These are phyloP conservation scores for Inonotus obliquus DNA, from an alignment of 1,284 basidiomycete species.

Conservation along the genomic window DNA sequence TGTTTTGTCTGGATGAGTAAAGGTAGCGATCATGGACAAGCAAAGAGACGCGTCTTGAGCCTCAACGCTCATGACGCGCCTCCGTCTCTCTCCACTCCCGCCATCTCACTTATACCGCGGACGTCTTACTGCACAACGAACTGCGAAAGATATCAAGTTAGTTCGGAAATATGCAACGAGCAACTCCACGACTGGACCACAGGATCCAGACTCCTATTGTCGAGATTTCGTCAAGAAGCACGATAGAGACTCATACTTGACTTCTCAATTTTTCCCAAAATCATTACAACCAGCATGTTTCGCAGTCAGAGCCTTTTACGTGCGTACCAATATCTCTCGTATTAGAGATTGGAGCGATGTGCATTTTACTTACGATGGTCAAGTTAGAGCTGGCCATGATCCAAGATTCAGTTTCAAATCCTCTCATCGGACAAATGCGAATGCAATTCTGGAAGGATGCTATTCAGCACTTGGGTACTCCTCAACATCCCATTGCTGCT, in stretches of 20 bases:
- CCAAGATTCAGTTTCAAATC: slow-evolving; percentile 75
- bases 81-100: background rate
- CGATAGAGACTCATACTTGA: slow-evolving; percentile 79
- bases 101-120: background rate
- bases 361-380: background rate
- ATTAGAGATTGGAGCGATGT: background rate
- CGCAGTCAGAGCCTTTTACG: slow-evolving; percentile 85
- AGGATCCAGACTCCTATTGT: slow-evolving; percentile 58
- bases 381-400: slow-evolving; percentile 83
- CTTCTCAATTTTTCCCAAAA: slow-evolving; percentile 73
- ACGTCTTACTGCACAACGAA: background rate
- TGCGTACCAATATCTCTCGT: too few relatives aligned
- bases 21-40: background rate
- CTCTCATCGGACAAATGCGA: slow-evolving; percentile 81
- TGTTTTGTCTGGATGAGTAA: slow-evolving; percentile 1
- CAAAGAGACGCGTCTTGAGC: background rate
- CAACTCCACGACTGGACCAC: slow-evolving; percentile 26
- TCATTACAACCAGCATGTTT: slow-evolving; percentile 66
- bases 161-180: slow-evolving; percentile 7
- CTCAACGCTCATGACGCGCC: slow-evolving; percentile 4
- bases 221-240: slow-evolving; percentile 63
- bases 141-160: background rate
- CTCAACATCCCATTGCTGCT: slow-evolving; percentile 79
- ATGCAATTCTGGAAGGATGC: slow-evolving; percentile 94
- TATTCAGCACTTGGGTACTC: slow-evolving; percentile 65